Evolutionary conservation across 2,329 filamentous ascomycete genomes (phyloP), one percentile per base, ranked within the genome.

Genomic region (Penicillium sp.): DNA sequence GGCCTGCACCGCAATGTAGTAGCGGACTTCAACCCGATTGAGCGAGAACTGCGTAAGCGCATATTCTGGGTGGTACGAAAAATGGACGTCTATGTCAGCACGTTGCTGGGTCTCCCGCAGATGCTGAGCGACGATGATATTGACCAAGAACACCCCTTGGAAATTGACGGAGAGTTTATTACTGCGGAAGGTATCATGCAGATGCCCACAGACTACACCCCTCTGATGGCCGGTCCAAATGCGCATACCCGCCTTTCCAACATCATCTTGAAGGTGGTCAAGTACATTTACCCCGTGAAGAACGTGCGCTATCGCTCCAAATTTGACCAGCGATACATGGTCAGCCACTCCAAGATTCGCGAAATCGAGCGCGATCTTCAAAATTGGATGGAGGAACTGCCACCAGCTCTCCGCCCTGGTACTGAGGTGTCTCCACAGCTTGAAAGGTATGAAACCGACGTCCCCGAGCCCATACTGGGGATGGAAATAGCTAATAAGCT

Each of bases 351-450:
- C 2, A 83, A 83, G 62, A 87, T 88, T 39, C 79, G 84, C 22
- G 85, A 88, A 62, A 82, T 88, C 53, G 86, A 88, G 69, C 78
- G 81, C 53, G 85, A 87, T 66, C 73, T 88, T 52, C 84, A 87
- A 65, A 73, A 75, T 14, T 88, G 86, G 86, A 82, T 86, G 74
- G 83, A 86, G 52, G 77, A 81, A 56, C 72, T 99, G 26, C 93
- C 93, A 0, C 81, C 86, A 63, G 85, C 86, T 53, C 86, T 96
- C 75, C 88, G 89, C 59, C 92, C 92, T 1, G 91, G 90, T 59
- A 84, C 87, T 0, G 91, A 95, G 50, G 89, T 88, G 0, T 82
- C 88, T 1, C 84, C 87, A 33, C 87, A 93, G 67, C 84, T 93
- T 24, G 84, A 92, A 65, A 84, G 91, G 90, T 91, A 82, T 78